phyloP scores from a whole-genome alignment of 2,329 filamentous ascomycete genomes.

The Didymosphaeria variabile region DNA sequence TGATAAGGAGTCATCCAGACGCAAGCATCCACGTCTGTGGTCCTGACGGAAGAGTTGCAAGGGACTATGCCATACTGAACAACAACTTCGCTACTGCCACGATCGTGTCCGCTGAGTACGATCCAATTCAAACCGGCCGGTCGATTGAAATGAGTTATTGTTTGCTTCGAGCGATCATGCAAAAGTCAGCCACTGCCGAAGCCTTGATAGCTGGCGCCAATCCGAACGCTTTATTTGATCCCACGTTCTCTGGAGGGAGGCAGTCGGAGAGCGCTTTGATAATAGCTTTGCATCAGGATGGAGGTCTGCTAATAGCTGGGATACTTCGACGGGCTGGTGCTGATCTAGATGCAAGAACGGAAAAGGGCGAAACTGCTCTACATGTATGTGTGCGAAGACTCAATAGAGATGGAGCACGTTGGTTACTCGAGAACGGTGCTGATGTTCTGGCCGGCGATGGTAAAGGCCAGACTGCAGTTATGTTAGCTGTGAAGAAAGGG shows the following conservation, averaged over 20 bases:
- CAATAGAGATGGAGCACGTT: background rate
- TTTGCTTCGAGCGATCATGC: background rate
- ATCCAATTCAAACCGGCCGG: background rate
- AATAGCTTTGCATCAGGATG: background rate
- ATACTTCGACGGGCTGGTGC: background rate
- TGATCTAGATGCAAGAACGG: background rate
- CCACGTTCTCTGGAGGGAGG: background rate
- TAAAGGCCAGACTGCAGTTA: conserved; percentile 6
- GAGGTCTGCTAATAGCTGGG: background rate
- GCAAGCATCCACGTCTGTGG: background rate
- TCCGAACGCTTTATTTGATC: background rate
- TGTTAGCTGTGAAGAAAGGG: background rate
- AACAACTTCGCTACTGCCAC: background rate
- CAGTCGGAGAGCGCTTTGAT: background rate
- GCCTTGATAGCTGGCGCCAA: background rate
- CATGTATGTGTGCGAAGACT: background rate
- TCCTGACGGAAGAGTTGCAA: background rate
- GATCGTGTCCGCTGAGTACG: background rate
- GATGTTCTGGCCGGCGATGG: background rate
- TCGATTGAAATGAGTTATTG: background rate
- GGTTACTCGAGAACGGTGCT: background rate
- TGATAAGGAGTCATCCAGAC: background rate
- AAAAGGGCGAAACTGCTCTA: conserved; percentile 1
- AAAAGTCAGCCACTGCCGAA: background rate
- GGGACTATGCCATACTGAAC: conserved; percentile 4